These are phyloP conservation scores for Thielaviopsis musarum DNA, from an alignment of 2,329 filamentous ascomycete species.

Conservation along the genomic window DNA sequence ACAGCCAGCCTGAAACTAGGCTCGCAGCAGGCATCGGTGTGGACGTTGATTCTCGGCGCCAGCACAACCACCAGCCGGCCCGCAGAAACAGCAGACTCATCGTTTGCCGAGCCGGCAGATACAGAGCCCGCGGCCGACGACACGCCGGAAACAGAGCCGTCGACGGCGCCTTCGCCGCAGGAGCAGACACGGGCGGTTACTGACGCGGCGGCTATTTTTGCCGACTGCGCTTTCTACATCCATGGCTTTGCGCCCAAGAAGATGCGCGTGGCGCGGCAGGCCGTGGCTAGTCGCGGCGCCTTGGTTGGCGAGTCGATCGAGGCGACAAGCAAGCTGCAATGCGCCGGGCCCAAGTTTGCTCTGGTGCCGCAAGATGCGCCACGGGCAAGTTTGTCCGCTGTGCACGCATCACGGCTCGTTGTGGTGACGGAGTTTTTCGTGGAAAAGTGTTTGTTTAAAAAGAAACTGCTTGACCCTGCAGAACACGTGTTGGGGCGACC, in stretches of 20 bases:
- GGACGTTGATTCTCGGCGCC: slow-evolving; percentile 65
- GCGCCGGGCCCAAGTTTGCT: slow-evolving; percentile 21
- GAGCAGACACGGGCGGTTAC: not conserved
- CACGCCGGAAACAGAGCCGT: not conserved
- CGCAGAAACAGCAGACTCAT: not conserved
- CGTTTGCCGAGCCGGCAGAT: not conserved
- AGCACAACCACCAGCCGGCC: not conserved
- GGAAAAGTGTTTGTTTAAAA: slow-evolving; percentile 70
- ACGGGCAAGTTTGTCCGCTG: not conserved
- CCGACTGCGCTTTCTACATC: slow-evolving; percentile 40
- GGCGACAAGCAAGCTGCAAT: slow-evolving; percentile 1
- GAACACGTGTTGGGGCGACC: slow-evolving; percentile 61
- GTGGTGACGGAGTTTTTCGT: slow-evolving; percentile 84
- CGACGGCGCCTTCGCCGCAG: not conserved
- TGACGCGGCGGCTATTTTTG: slow-evolving; percentile 30
- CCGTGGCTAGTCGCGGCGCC: slow-evolving; percentile 4
- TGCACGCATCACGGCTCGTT: not conserved
- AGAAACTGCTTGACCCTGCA: slow-evolving; percentile 50
- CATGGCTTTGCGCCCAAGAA: slow-evolving; percentile 34
- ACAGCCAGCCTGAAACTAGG: slow-evolving; percentile 72
- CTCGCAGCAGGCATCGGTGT: slow-evolving; percentile 68
- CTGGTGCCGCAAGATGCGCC: slow-evolving; percentile 32
- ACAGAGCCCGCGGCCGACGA: not conserved
- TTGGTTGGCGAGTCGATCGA: not conserved
- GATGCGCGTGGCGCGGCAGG: not conserved